These are phyloP conservation scores for Macroventuria anomochaeta DNA, from an alignment of 2,329 filamentous ascomycete genomes.

Conservation along the genomic window DNA sequence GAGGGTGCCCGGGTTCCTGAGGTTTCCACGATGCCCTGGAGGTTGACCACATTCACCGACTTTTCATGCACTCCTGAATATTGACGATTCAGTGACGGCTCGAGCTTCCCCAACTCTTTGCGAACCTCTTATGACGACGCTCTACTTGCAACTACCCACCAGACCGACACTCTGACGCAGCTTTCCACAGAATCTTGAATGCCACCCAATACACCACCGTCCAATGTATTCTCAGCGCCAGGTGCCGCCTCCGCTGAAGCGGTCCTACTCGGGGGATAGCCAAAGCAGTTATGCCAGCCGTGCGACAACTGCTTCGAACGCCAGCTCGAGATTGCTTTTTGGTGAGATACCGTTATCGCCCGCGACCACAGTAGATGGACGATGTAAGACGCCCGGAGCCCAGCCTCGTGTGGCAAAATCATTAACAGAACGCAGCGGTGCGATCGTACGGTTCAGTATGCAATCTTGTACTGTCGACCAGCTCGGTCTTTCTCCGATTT, in stretches of 20 bases:
- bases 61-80: constrained; percentile 24
- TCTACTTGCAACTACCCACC: constrained; percentile 17
- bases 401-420: constrained; percentile 14
- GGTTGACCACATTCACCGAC: constrained; percentile 27
- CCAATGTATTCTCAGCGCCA: constrained; percentile 45
- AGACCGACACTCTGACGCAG: constrained; percentile 19
- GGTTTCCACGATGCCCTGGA: constrained; percentile 31
- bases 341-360: constrained; percentile 58
- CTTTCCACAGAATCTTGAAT: constrained; percentile 24
- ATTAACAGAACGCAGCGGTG: constrained; percentile 46
- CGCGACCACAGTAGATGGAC: constrained; percentile 43
- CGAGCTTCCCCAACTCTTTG: constrained; percentile 19
- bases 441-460: constrained; percentile 56
- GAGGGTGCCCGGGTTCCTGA: constrained; percentile 43
- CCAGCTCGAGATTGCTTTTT: constrained; percentile 54
- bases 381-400: constrained; percentile 40
- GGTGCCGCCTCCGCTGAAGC: constrained; percentile 48
- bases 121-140: constrained; percentile 19
- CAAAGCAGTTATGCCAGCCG: constrained; percentile 45
- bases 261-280: constrained; percentile 46
- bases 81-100: constrained; percentile 18
- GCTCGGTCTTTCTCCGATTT: constrained; percentile 57
- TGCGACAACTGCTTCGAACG: constrained; percentile 45
- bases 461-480: constrained; percentile 57
- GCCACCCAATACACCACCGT: constrained; percentile 20